These are phyloP conservation scores for Leccinum boreale DNA, from an alignment of 768 basidiomycete species.

Conservation along the genomic window DNA sequence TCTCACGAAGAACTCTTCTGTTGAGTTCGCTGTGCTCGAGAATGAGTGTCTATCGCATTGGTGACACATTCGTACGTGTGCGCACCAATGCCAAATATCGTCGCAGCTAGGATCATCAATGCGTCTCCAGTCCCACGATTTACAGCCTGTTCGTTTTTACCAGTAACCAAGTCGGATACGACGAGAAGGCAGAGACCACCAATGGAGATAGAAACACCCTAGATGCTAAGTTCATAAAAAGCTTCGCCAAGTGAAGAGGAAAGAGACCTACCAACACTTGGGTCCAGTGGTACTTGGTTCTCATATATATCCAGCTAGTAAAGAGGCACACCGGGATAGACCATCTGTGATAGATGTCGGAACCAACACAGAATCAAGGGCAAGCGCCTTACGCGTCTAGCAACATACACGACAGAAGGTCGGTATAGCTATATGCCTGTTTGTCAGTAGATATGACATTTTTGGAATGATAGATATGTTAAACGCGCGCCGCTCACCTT, in stretches of 20 bases:
- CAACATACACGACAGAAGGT: conserved; percentile 87
- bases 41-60: background rate
- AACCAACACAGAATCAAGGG: background rate
- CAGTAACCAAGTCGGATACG: conserved; percentile 68
- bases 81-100: conserved; percentile 81
- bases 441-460: background rate
- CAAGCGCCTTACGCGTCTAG: conserved; percentile 63
- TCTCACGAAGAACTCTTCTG: conserved; percentile 85
- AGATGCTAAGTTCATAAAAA: background rate
- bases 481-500: conserved; percentile 41
- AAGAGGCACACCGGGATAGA: conserved; percentile 84
- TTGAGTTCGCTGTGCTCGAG: conserved; percentile 64
- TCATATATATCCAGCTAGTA: conserved; percentile 78
- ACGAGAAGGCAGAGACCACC: conserved; percentile 77
- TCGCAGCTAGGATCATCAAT: conserved; percentile 83
- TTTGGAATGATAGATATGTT: background rate
- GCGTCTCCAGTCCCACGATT: conserved; percentile 71
- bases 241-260: background rate
- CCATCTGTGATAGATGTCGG: conserved; percentile 50
- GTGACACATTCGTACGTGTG: conserved; percentile 9
- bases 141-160: conserved; percentile 67
- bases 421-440: conserved; percentile 80
- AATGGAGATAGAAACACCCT: conserved; percentile 73
- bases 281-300: conserved; percentile 76
- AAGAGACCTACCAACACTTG: conserved; percentile 58